phyloP scores from a whole-genome alignment of 1,139 yeast species.

The Blastobotrys persicus region DNA sequence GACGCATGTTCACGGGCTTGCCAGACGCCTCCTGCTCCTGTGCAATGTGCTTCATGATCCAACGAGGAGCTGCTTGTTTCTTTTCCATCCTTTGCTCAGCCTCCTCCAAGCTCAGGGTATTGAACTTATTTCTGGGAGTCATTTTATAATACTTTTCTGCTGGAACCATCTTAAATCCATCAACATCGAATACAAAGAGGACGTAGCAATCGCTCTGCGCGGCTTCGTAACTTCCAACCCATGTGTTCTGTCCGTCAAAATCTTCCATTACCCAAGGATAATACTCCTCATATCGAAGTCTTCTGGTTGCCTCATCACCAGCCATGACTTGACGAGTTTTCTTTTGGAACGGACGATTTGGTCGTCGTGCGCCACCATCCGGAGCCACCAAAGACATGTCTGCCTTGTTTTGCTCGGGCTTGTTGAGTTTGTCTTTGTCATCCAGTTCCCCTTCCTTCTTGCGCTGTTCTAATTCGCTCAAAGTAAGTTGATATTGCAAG shows the following conservation, averaged over 20 bases:
- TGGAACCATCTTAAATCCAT: conserved; percentile 91
- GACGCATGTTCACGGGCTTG: conserved; percentile 24
- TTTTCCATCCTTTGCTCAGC: conserved; percentile 95
- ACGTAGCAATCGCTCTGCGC: conserved; percentile 87
- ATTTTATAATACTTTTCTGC: conserved; percentile 91
- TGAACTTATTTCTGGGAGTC: conserved; percentile 89
- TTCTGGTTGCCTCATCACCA: conserved; percentile 77
- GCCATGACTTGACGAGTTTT: conserved; percentile 83
- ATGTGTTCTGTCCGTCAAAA: conserved; percentile 88
- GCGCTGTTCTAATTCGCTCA: conserved; percentile 51
- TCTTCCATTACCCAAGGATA: conserved; percentile 99
- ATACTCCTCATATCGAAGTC: conserved; percentile 87
- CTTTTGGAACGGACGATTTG: conserved; percentile 61
- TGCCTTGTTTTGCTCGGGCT: conserved; percentile 33
- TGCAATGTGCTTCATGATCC: conserved; percentile 92
- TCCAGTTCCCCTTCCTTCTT: conserved; percentile 26
- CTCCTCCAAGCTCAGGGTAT: conserved; percentile 90
- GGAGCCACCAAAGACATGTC: conserved; percentile 74
- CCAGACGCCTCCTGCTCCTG: conserved; percentile 46
- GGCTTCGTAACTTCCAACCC: conserved; percentile 96
- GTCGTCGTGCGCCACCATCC: conserved; percentile 84
- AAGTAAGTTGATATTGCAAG: conserved; percentile 75
- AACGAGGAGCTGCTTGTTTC: conserved; percentile 74
- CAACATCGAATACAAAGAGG: conserved; percentile 77
- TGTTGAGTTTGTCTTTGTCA: conserved; percentile 32